These are phyloP conservation scores for Aspergillus neoniger DNA, from an alignment of 2,329 filamentous ascomycete species.

Conservation along the genomic window DNA sequence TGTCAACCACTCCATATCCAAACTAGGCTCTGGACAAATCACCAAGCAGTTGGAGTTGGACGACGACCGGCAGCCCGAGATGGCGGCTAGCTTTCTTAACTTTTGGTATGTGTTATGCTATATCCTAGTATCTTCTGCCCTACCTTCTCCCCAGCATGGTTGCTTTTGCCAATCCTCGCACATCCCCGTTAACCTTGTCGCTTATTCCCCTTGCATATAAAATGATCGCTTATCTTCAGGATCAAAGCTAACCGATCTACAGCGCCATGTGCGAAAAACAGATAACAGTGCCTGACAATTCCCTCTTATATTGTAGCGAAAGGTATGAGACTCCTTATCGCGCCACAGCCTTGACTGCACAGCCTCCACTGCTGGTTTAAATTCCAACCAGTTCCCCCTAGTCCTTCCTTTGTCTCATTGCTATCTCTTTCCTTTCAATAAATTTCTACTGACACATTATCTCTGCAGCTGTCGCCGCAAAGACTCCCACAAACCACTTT, in stretches of 20 bases:
- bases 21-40: slow-evolving; percentile 34
- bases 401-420: slow-evolving; percentile 7
- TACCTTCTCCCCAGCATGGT: slow-evolving; percentile 20
- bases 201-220: slow-evolving; percentile 21
- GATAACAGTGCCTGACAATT: slow-evolving; percentile 62
- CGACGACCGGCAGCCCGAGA: slow-evolving; percentile 37
- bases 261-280: slow-evolving; percentile 68
- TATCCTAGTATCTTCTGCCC: slow-evolving; percentile 4
- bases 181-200: slow-evolving; percentile 17
- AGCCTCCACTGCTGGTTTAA: slow-evolving; percentile 13
- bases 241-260: slow-evolving; percentile 30
- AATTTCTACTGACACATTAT: slow-evolving; percentile 2
- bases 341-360: slow-evolving; percentile 11
- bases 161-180: slow-evolving; percentile 13
- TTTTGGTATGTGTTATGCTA: slow-evolving; percentile 43
- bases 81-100: slow-evolving; percentile 49
- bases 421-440: slow-evolving; percentile 4
- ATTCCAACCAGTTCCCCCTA: slow-evolving; percentile 7
- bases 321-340: slow-evolving; percentile 48
- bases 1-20: slow-evolving; percentile 34
- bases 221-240: slow-evolving; percentile 24
- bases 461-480: slow-evolving; percentile 47
- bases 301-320: slow-evolving; percentile 65
- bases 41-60: slow-evolving; percentile 23
- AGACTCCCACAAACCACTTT: slow-evolving; percentile 49